Conservation (phyloP, 2,329 filamentous ascomycete species). For the Ceratocystis lukuohia region DNA sequence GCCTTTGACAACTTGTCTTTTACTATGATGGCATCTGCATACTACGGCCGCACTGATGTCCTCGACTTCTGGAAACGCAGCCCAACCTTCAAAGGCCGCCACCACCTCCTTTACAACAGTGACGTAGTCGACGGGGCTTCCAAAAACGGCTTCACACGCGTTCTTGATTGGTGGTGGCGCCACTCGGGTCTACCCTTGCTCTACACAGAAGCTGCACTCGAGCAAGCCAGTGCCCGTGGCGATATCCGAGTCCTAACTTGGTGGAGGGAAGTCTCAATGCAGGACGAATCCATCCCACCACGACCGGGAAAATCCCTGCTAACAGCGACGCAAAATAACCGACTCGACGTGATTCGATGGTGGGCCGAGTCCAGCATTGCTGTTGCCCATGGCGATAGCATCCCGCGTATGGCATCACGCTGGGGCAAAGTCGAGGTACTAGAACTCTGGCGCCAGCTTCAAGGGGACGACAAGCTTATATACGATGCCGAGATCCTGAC, state of each 20-base stretch:
- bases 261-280: constrained; percentile 65
- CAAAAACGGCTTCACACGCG: constrained; percentile 67
- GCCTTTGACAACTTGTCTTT: constrained; percentile 73
- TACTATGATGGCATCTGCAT: constrained; percentile 74
- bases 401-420: constrained; percentile 71
- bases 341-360: constrained; percentile 66
- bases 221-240: constrained; percentile 73
- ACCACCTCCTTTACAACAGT: constrained; percentile 51
- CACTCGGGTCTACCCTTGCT: constrained; percentile 63
- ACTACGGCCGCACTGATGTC: constrained; percentile 72
- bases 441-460: constrained; percentile 62
- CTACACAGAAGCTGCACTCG: constrained; percentile 76
- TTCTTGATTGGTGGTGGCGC: constrained; percentile 84
- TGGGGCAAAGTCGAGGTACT: constrained; percentile 76
- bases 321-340: constrained; percentile 71
- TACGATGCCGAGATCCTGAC: constrained; percentile 77
- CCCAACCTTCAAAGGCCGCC: constrained; percentile 68
- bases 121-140: constrained; percentile 83
- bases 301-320: constrained; percentile 77
- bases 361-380: constrained; percentile 75
- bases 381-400: constrained; percentile 64
- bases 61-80: constrained; percentile 86
- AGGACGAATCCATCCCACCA: constrained; percentile 46
- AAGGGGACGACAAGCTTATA: constrained; percentile 52
- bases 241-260: constrained; percentile 80